phyloP scores from a whole-genome alignment of 768 basidiomycete species.

The Phaeotremella skinneri region DNA sequence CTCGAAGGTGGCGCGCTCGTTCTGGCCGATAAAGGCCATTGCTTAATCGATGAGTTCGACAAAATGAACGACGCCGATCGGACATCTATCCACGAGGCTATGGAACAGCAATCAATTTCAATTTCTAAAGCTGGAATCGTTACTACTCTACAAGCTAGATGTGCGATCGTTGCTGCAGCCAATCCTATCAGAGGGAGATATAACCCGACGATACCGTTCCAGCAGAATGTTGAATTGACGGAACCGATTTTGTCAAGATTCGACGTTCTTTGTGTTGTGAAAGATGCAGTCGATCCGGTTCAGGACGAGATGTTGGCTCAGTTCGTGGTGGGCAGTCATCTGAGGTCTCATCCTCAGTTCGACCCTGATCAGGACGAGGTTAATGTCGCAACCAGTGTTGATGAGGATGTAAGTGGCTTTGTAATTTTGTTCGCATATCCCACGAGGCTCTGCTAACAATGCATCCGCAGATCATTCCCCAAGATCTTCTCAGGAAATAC shows the following conservation, averaged over 20 bases:
- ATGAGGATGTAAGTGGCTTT: slow-evolving; percentile 74
- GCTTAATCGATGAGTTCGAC: slow-evolving; percentile 98
- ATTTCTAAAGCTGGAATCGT: slow-evolving; percentile 99
- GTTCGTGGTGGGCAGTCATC: slow-evolving; percentile 96
- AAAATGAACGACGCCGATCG: slow-evolving; percentile 99
- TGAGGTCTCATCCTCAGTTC: slow-evolving; percentile 91
- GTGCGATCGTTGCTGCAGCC: slow-evolving; percentile 95
- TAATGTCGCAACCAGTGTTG: slow-evolving; percentile 78
- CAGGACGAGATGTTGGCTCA: slow-evolving; percentile 93
- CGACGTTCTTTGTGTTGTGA: slow-evolving; percentile 96
- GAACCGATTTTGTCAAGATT: slow-evolving; percentile 98
- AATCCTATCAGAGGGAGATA: slow-evolving; percentile 97
- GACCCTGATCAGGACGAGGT: slow-evolving; percentile 76
- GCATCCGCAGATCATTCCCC: slow-evolving; percentile 76
- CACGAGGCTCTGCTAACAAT: slow-evolving; percentile 2
- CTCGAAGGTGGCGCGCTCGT: slow-evolving; percentile 97
- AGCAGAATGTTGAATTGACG: slow-evolving; percentile 96
- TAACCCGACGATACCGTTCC: slow-evolving; percentile 96
- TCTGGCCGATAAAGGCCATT: slow-evolving; percentile 96
- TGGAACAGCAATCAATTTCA: slow-evolving; percentile 99
- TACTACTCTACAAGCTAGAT: slow-evolving; percentile 94
- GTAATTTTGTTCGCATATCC: not conserved
- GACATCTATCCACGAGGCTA: slow-evolving; percentile 98
- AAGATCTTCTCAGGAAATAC: slow-evolving; percentile 93
- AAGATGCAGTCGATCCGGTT: slow-evolving; percentile 94